These are phyloP conservation scores for Cyberlindnera mississippiensis DNA, from an alignment of 805 yeast species.

Conservation along the genomic window DNA sequence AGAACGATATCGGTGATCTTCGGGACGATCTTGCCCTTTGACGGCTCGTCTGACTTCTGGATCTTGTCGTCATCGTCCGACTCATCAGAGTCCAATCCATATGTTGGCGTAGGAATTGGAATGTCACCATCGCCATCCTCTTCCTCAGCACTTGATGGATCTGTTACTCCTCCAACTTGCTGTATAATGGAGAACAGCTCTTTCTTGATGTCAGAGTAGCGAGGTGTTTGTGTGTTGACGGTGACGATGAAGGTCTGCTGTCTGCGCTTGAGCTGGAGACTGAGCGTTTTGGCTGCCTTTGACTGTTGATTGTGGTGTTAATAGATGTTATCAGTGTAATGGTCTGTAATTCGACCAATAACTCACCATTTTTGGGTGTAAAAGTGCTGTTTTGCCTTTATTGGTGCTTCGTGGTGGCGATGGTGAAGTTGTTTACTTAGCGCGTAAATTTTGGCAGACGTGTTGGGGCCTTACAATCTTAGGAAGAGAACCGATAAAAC, in stretches of 20 bases:
- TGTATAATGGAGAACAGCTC: constrained; percentile 38
- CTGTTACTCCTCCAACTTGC: constrained; percentile 43
- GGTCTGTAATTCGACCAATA: no score
- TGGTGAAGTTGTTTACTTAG: no score
- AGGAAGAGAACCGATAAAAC: no score
- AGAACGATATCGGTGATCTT: constrained; percentile 12
- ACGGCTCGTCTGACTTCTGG: constrained; percentile 7
- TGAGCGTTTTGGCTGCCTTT: constrained; percentile 9
- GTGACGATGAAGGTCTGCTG: constrained; percentile 33
- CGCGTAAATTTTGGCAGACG: no score
- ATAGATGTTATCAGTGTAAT: no score
- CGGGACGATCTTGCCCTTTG: constrained; percentile 13
- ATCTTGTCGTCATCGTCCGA: constrained; percentile 26
- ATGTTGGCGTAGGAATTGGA: constrained; percentile 34
- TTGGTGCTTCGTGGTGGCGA: no score
- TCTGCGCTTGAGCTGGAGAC: constrained; percentile 32
- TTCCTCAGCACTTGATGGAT: constrained; percentile 22
- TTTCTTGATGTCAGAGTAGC: constrained; percentile 26
- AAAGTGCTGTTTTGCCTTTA: no score
- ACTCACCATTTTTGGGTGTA: no score
- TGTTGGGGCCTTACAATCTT: no score
- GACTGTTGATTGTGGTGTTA: constrained; percentile 1
- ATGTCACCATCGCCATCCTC: constrained; percentile 30
- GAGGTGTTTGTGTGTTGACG: constrained; percentile 20
- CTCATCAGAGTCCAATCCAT: constrained; percentile 27